A percentile compares a stretch with the other conserved stretches of the same genome.
Evolutionary conservation across 1,284 basidiomycete genomes (phyloP).

Genomic region (Apiotrichum montevideense): DNA sequence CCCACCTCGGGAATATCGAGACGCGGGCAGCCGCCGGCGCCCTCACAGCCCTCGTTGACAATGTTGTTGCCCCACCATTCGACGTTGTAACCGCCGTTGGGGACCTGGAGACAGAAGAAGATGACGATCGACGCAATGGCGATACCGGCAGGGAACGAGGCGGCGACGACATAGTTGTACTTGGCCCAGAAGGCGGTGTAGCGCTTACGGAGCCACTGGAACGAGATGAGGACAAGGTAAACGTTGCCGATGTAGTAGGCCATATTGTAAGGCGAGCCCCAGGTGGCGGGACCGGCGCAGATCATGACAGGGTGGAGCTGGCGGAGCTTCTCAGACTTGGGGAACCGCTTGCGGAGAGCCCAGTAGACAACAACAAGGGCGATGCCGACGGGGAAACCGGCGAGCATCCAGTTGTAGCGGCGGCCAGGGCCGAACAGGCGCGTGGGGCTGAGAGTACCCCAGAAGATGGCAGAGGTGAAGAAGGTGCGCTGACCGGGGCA

Average conservation of each 20-base stretch:
- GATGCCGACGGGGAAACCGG: conserved; percentile 67
- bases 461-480: conserved; percentile 55
- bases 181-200: conserved; percentile 38
- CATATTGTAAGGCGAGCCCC: conserved; percentile 30
- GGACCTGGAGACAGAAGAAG: conserved; percentile 30
- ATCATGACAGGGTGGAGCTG: conserved; percentile 19
- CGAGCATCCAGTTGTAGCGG: conserved; percentile 55
- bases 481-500: conserved; percentile 14
- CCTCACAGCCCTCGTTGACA: conserved; percentile 17
- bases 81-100: conserved; percentile 14
- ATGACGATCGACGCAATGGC: conserved; percentile 36
- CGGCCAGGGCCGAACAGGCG: conserved; percentile 62
- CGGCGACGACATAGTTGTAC: conserved; percentile 44
- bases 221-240: conserved; percentile 27
- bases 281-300: conserved; percentile 4
- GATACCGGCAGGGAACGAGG: conserved; percentile 42
- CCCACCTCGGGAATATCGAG: conserved; percentile 22
- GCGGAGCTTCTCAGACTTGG: conserved; percentile 9
- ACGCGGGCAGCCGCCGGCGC: conserved; percentile 12
- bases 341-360: conserved; percentile 13
- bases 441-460: conserved; percentile 70
- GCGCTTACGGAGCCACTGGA: conserved; percentile 28
- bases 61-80: conserved; percentile 25
- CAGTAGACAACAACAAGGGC: conserved; percentile 42
- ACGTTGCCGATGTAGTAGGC: conserved; percentile 25